phyloP scores from a whole-genome alignment of 257 asterid genomes.

The Gynochthodes officinalis region DNA sequence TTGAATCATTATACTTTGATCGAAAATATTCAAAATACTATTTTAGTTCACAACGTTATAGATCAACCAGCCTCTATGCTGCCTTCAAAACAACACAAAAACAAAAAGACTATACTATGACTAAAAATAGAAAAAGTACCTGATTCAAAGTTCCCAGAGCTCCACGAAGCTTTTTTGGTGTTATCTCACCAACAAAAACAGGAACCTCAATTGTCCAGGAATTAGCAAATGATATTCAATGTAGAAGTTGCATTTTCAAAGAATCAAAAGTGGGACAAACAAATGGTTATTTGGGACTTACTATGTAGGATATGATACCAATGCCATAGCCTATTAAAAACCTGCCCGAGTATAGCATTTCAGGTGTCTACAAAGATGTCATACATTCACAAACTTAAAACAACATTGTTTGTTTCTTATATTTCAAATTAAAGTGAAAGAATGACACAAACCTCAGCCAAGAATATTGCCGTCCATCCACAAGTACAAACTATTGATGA shows the following conservation, averaged over 20 bases:
- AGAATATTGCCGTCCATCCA: slow-evolving; percentile 28
- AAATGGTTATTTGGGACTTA: not conserved
- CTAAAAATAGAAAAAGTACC: slow-evolving; percentile 41
- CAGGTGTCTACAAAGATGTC: slow-evolving; percentile 17
- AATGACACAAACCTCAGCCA: slow-evolving; percentile 19
- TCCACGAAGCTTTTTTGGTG: slow-evolving; percentile 74
- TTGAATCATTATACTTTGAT: too few species aligned
- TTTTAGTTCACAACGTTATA: too few species aligned
- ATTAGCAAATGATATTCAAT: not conserved
- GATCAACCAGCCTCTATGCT: too few species aligned
- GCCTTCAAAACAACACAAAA: too few species aligned
- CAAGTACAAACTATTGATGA: slow-evolving; percentile 21
- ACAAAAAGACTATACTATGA: too few species aligned
- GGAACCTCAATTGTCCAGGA: slow-evolving; percentile 46
- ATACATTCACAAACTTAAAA: not conserved
- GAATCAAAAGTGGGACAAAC: not conserved
- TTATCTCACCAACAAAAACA: slow-evolving; percentile 71
- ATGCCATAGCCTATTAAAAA: slow-evolving; percentile 43
- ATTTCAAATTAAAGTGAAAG: not conserved
- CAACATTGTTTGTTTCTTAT: not conserved
- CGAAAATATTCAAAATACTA: too few species aligned
- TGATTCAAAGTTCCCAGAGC: slow-evolving; percentile 66
- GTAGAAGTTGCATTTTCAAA: too few species aligned
- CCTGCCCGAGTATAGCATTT: slow-evolving; percentile 42
- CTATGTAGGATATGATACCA: slow-evolving; percentile 43